Evolutionary conservation across 306 rosid species (phyloP), one percentile per base, ranked within the genome.

Genomic region (Quercus agrifolia): DNA sequence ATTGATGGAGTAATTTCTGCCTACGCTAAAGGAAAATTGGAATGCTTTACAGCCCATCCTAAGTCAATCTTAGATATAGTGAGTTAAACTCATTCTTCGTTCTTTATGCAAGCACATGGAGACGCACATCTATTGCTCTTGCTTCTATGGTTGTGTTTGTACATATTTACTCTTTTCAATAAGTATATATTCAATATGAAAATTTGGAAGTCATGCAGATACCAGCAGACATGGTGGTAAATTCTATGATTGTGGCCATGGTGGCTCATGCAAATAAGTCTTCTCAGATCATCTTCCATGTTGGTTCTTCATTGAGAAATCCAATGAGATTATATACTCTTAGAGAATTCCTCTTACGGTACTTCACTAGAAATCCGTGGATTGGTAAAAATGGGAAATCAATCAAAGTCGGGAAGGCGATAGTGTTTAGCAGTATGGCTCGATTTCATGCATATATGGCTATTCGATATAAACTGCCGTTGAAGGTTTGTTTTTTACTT

Each of bases 151-250:
- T 27, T 19, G 12, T 5, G 19, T 56, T 33, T 15, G 6, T 9
- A 0, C 17, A 70, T 31, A 55, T 23, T n/a, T 20, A 23, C 23
- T 23, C 23, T 23, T 23, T 23, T 23, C 23, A 23, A 23, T 23
- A 23, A 23, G 23, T 23, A 23, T 23, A 23, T 23, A 23, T 23
- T 23, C 23, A 23, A 23, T 23, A 23, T 23, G 23, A 23, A 55
- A 7, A 9, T 1, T 57, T 1, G 31, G 66, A 66, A 67, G 17
- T 77, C 73, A 56, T 61, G 77, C 74, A 84, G 91, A 79, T 86
- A 56, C 93, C 91, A 2, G 91, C 76, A 35, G 93, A 90, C 28
- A 52, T 88, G 86, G 85, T 84, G 56, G 75, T 78, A 51, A 88
- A 86, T 63, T 76, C 86, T 74, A 79, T 88, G 41, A 66, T 84